Evolutionary conservation across 2,329 filamentous ascomycete genomes (phyloP), one percentile per base, ranked within the genome.

Genomic region (Fusarium nurragi): DNA sequence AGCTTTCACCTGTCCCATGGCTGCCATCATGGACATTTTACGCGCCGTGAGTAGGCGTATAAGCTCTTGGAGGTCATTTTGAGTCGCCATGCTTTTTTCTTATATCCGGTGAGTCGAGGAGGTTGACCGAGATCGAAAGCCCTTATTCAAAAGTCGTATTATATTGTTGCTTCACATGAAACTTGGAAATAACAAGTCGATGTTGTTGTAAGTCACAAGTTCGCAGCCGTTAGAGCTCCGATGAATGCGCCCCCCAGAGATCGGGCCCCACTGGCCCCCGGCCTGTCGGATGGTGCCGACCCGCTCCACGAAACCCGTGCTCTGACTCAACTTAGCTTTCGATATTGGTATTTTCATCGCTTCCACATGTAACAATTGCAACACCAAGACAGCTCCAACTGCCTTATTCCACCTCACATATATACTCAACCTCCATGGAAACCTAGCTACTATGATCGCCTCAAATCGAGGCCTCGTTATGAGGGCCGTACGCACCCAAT

Each of bases 51-150:
- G 77, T 52, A 88, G 79, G 43, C 86, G 85, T 50, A 89, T 78
- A 16, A 89, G 80, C 70, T 87, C 86, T 67, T 88, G 85, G 21
- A 89, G 75, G 65, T 89, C 86, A 59, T 85, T 81, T 63, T 87
- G 84, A 2, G 82, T 79, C 9, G 84, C 80, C 85, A 87, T 87
- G 30, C n/a, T 37, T 44, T 45, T n/a, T 41, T 21, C 13, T 19
- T n/a, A 11, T 14, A n/a, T 3, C 2, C 4, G 10, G 7, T 6
- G 21, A 9, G 9, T 6, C 5, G 9, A 18, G 23, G n/a, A 46
- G 11, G n/a, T 22, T 3, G 8, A 18, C 14, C 2, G 11, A 16
- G 16, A 28, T 13, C 12, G n/a, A 37, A 18, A 0, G 2, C 13
- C 5, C 14, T 16, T 12, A 7, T 4, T 22, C 19, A 10, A 13